Evolutionary conservation across 2,329 filamentous ascomycete species (phyloP).

Genomic region (Fusarium dlaminii): DNA sequence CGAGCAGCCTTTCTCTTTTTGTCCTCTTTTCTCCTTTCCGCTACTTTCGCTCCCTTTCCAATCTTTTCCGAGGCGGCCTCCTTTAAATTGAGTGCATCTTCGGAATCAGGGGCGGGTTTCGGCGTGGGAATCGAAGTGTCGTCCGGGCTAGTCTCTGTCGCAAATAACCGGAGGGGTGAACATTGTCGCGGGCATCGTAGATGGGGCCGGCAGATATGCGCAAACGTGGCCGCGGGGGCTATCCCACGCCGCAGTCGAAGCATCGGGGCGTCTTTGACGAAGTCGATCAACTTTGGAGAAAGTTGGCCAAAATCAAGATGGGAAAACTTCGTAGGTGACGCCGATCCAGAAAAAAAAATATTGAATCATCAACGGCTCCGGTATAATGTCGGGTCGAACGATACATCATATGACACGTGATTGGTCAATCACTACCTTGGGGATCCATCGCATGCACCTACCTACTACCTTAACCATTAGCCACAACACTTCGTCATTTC

Average conservation of each 20-base stretch:
- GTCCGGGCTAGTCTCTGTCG: constrained; percentile 11
- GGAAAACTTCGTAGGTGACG: not conserved
- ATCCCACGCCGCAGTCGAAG: constrained; percentile 40
- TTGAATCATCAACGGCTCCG: constrained; percentile 22
- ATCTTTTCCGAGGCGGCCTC: not conserved
- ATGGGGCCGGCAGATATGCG: constrained; percentile 7
- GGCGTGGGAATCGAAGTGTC: not conserved
- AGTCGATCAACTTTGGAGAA: constrained; percentile 4
- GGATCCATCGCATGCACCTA: not conserved
- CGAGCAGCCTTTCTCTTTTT: not conserved
- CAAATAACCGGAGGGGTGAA: constrained; percentile 21
- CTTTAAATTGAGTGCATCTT: not conserved
- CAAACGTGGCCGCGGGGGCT: constrained; percentile 26
- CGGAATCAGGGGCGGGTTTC: not conserved
- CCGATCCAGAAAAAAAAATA: constrained; percentile 25
- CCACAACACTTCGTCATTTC: constrained; percentile 34
- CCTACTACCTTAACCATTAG: not conserved
- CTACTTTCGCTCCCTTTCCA: not conserved
- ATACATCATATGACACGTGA: constrained; percentile 14
- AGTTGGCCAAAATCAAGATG: constrained; percentile 7
- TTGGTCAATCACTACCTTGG: constrained; percentile 17
- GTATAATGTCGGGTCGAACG: constrained; percentile 26
- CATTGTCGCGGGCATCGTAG: constrained; percentile 13
- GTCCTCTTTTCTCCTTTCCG: not conserved
- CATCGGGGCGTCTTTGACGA: constrained; percentile 36